phyloP scores from a whole-genome alignment of 352 stramenopile species.

The Phytophthora ramorum region DNA sequence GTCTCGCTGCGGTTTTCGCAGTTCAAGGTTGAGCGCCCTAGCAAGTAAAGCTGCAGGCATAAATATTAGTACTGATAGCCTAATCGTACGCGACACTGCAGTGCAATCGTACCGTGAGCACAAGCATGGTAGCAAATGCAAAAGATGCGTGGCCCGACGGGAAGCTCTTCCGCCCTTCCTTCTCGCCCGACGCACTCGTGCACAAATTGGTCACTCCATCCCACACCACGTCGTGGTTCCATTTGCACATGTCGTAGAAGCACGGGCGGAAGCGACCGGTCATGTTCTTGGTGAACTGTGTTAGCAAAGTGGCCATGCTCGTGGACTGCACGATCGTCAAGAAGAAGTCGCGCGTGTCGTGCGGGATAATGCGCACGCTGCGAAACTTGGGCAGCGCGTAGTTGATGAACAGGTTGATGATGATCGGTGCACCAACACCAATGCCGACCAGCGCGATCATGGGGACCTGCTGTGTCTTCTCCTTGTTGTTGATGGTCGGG shows the following conservation, averaged over 20 bases:
- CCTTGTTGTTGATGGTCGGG: constrained; percentile 63
- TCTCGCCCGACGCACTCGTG: constrained; percentile 57
- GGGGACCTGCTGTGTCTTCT: constrained; percentile 64
- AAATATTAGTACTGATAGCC: not conserved
- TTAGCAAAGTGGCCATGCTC: constrained; percentile 65
- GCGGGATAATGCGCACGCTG: constrained; percentile 59
- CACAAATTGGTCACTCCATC: constrained; percentile 81
- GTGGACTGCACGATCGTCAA: constrained; percentile 70
- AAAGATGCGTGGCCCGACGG: constrained; percentile 83
- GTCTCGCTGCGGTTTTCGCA: constrained; percentile 65
- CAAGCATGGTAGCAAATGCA: constrained; percentile 82
- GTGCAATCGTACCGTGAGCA: constrained; percentile 59
- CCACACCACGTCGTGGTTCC: constrained; percentile 73
- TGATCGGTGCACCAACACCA: constrained; percentile 46
- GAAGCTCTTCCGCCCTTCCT: constrained; percentile 83
- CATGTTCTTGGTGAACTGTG: constrained; percentile 85
- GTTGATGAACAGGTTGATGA: constrained; percentile 71
- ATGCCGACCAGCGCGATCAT: constrained; percentile 57
- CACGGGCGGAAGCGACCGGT: constrained; percentile 80
- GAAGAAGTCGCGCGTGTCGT: constrained; percentile 85
- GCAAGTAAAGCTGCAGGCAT: constrained; percentile 67
- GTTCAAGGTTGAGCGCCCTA: constrained; percentile 74
- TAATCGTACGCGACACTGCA: not conserved
- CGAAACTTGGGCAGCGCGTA: constrained; percentile 67
- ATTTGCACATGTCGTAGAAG: constrained; percentile 89